Evolutionary conservation across 1,284 basidiomycete species (phyloP).

Genomic region (Takashimella koratensis): DNA sequence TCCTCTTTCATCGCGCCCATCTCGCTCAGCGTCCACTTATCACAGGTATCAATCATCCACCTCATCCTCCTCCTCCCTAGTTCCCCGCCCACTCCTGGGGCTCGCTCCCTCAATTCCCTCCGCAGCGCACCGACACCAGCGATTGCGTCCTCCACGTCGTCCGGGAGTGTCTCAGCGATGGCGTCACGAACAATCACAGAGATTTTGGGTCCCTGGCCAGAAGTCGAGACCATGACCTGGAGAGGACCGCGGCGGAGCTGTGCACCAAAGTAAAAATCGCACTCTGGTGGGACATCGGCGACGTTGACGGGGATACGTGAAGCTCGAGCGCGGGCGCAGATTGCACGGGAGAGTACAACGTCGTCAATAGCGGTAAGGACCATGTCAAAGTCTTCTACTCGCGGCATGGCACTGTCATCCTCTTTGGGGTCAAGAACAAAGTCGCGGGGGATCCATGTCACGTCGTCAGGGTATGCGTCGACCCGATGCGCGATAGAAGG

Average conservation of each 20-base stretch:
- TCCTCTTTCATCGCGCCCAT: conserved; percentile 42
- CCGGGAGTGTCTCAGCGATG: conserved; percentile 68
- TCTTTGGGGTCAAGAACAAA: neutral
- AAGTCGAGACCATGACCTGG: conserved; percentile 94
- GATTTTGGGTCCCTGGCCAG: conserved; percentile 87
- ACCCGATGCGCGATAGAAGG: conserved; percentile 50
- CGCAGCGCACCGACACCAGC: conserved; percentile 63
- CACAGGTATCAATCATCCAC: conserved; percentile 92
- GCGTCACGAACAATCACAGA: conserved; percentile 74
- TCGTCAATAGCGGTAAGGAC: conserved; percentile 94
- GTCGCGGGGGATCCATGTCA: neutral
- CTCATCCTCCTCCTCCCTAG: conserved; percentile 66
- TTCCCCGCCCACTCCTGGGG: conserved; percentile 54
- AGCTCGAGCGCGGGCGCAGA: conserved; percentile 68
- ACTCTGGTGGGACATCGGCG: conserved; percentile 89
- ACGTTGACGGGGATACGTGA: conserved; percentile 84
- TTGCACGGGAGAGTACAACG: conserved; percentile 61
- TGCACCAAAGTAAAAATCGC: conserved; percentile 98
- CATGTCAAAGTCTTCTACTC: conserved; percentile 65
- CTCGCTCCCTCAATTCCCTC: conserved; percentile 50
- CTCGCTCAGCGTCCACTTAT: conserved; percentile 57
- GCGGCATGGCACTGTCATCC: conserved; percentile 23
- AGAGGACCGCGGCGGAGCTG: conserved; percentile 86
- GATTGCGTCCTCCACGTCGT: conserved; percentile 73
- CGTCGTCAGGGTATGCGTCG: conserved; percentile 52